These are phyloP conservation scores for Jaltomata sinuosa DNA, from an alignment of 257 asterid genomes.

Conservation along the genomic window DNA sequence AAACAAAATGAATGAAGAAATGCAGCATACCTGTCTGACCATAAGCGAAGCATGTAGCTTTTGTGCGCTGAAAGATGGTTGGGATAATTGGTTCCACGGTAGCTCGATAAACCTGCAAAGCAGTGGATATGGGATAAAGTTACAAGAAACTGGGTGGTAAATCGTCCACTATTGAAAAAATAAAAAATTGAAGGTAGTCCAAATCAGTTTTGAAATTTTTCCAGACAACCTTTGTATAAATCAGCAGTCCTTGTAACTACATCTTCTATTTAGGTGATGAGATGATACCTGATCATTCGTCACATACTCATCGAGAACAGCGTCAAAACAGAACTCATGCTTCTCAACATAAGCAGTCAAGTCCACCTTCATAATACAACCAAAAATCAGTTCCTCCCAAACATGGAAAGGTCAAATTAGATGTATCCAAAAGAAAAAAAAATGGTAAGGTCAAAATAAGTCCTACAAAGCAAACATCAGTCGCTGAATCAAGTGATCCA, in stretches of 20 bases:
- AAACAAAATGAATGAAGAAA: neutral
- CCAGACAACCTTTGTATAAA: neutral
- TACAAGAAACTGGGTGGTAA: neutral
- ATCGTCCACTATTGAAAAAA: neutral
- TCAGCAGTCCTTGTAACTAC: neutral
- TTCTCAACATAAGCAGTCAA: slow-evolving; percentile 97
- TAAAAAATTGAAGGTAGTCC: neutral
- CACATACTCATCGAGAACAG: slow-evolving; percentile 88
- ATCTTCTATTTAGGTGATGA: neutral
- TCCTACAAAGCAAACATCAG: neutral
- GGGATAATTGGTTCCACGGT: slow-evolving; percentile 99
- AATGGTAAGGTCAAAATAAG: neutral
- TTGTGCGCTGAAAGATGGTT: slow-evolving; percentile 88
- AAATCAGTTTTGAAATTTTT: neutral
- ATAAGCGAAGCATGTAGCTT: slow-evolving; percentile 98
- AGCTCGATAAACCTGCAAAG: slow-evolving; percentile 66
- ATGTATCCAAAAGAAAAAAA: neutral
- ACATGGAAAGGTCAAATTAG: neutral
- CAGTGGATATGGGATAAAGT: slow-evolving; percentile 3
- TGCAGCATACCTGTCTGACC: slow-evolving; percentile 86
- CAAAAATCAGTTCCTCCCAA: slow-evolving; percentile 21
- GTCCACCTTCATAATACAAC: slow-evolving; percentile 62
- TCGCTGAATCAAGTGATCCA: neutral
- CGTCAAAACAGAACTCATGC: slow-evolving; percentile 98
- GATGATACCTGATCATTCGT: slow-evolving; percentile 84